Evolutionary conservation across 106 monocot species (phyloP), one percentile per base, ranked within the genome.

Genomic region (Alisma plantagoaquatica): DNA sequence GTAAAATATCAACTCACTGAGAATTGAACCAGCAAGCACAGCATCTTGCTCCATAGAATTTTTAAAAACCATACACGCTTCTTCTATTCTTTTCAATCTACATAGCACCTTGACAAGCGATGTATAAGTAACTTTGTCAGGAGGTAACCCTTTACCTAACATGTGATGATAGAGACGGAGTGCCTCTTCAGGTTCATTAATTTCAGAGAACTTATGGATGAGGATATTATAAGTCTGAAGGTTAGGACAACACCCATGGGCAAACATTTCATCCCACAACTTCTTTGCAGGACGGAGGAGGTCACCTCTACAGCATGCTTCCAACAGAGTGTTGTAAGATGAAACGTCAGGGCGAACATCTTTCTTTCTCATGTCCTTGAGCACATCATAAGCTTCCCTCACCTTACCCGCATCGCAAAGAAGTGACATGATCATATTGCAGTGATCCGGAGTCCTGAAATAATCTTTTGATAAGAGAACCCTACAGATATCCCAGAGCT

Each of bases 201-300:
- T 60, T 31, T 82, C 81, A 2, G 61, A 73, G 32, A 89, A 71
- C 49, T 98, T 98, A 29, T 35, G 48, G 29, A 98, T 98, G 25
- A 98, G 69, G 16, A 73, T 89, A 46, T 76, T 85, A 49, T 89
- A 98, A 14, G 84, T 98, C 29, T 63, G 76, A 43, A 82, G 64
- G 68, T 90, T 77, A 11, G 76, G 57, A 29, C 49, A 18, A 49
- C 81, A 89, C 3, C 84, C 81, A 64, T 56, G 74, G 31, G 64
- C 54, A 69, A 98, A 98, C 79, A 98, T 98, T 73, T 90, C 89
- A 64, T 98, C 96, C 96, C 96, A 98, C 5, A 90, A 63, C 71
- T 70, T 98, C 70, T 98, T 98, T 28, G 96, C 96, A 17, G 89
- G 89, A 1, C 89, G 80, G 10, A 89, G 28, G 18, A 85, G 65